Evolutionary conservation across 495 filamentous ascomycete genomes (phyloP), one percentile per base, ranked within the genome.

Genomic region (Aspergillus panamensis): DNA sequence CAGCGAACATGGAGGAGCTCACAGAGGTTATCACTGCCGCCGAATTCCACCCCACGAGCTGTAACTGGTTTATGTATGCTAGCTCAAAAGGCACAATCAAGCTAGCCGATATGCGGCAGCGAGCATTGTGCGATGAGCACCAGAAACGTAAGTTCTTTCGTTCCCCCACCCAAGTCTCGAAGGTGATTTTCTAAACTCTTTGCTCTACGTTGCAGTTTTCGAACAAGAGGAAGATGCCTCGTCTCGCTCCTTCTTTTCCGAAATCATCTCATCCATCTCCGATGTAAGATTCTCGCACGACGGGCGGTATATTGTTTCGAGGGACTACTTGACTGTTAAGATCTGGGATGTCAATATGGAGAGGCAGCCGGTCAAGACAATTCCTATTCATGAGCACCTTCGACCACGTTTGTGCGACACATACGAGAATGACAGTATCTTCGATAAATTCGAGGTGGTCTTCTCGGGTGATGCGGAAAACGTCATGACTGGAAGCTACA

Each of bases 321-420:
- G 94, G 55, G 94, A 98, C 72, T 98, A 98, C 73, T 78, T 98
- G 58, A 98, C 94, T 1, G 94, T 98, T 66, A 98, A 98, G 80
- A 97, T 98, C 64, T 98, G 94, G 94, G 94, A 98, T 70, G 92
- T 98, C 62, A 95, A 93, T 72, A 98, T 97, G 94, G 94, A 98
- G 73, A 83, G 90, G 31, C 90, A 94, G 59, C 94, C 94, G 0
- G 83, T 98, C 58, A 98, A 98, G 80, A 97, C 95, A 12, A 98
- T 98, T 61, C 94, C 94, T 6, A 97, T 98, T 59, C 94, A 98
- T 71, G 94, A 98, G 66, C 94, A 98, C 66, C 84, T 98, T 21
- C 86, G 94, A 50, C 94, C 94, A 5, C 85, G 93, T 39, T 82
- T 98, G 39, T 98, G 94, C 77, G 94, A 98, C 64, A 98, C 94